Base-by-base conservation (phyloP, 805 yeast species). In the Yarrowia sp. region DNA sequence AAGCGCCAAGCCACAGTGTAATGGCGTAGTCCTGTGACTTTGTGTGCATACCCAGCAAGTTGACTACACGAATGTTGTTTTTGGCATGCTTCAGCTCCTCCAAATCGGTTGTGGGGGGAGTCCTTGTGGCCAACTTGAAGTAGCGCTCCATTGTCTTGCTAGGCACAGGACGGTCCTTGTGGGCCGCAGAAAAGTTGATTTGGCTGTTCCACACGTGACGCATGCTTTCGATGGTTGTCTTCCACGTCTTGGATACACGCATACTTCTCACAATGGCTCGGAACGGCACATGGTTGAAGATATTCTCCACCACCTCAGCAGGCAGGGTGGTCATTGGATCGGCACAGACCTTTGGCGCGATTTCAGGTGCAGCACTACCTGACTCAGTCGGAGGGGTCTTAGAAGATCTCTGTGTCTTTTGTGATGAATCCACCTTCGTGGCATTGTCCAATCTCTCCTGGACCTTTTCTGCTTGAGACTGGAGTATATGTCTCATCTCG, bases 21-120 rank as follows among this genome's bases (percentile, higher is more conserved):
- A 58, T 21, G n/a, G 63, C 63, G 28, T 58, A 43, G 30, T 58
- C 51, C 24, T 58, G 63, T 11, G 63, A 58, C 24, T 43, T 58
- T 1, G 63, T 41, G 11, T 41, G 63, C 51, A 58, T 41, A 2
- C 63, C 41, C 4, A 58, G 63, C 11, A 58, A 30, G 41, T 58
- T 41, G 11, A 58, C 19, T 3, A 32, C 22, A 16, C 51, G 51
- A 16, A 58, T 58, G n/a, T 41, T 41, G 35, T 54, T 21, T 3
- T 54, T 36, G 9, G 17, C 17, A 6, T n/a, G 46, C 19, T 38
- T 54, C 9, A 54, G 36, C 24, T 36, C 61, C 11, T 36, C 46
- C 26, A 54, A 11, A 38, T 54, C 61, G 3, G 61, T 54, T 4
- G 61, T 54, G 10, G 61, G 61, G 7, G 46, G 5, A 1, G 46